phyloP scores from a whole-genome alignment of 768 basidiomycete species.

The Hydnum rufescens region DNA sequence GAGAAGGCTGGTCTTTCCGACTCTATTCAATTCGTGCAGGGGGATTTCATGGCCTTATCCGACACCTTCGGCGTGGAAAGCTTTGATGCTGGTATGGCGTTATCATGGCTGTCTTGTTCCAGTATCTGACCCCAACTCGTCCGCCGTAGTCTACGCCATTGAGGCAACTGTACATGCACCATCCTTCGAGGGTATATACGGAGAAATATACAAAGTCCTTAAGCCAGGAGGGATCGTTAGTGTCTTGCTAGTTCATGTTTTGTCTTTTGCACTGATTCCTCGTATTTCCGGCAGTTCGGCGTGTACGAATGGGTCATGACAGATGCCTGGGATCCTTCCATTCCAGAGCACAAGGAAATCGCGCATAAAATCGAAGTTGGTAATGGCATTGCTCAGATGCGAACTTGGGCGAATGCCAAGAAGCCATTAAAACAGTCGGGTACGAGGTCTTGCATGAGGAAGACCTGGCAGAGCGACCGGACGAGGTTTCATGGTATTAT shows the following conservation, averaged over 20 bases:
- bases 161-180: conserved; percentile 97
- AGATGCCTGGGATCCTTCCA: conserved; percentile 73
- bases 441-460: conserved; percentile 82
- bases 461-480: conserved; percentile 74
- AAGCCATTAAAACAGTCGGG: conserved; percentile 67
- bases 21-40: conserved; percentile 68
- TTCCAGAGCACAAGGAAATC: conserved; percentile 70
- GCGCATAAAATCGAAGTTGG: conserved; percentile 87
- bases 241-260: conserved; percentile 10
- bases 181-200: conserved; percentile 86
- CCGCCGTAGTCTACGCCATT: conserved; percentile 64
- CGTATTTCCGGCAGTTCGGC: conserved; percentile 45
- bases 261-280: neutral
- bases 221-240: conserved; percentile 90
- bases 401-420: conserved; percentile 46
- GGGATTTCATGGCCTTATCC: conserved; percentile 88
- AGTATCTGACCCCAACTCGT: neutral
- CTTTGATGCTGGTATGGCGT: conserved; percentile 73
- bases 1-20: conserved; percentile 49
- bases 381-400: conserved; percentile 97
- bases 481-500: conserved; percentile 81
- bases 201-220: conserved; percentile 78
- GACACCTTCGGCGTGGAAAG: conserved; percentile 83
- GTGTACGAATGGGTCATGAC: conserved; percentile 99
- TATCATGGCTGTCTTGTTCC: neutral